Conservation (phyloP, 192 early-diverging fungal species). For the Backusella mclennaniae region DNA sequence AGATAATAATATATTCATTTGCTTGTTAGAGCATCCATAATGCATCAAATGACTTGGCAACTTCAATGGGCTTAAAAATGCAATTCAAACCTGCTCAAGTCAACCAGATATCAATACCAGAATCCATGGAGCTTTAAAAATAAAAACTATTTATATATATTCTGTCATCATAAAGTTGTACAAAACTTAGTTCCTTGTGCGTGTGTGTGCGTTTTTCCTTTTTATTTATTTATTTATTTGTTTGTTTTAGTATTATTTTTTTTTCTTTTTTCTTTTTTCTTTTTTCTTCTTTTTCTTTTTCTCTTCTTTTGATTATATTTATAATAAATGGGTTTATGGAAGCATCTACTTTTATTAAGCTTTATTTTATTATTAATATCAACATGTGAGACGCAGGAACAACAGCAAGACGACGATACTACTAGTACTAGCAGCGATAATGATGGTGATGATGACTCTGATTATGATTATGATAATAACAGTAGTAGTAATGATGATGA, state of each 20-base stretch:
- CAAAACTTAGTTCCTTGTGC: background rate
- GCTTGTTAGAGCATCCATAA: background rate
- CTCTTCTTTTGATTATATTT: background rate
- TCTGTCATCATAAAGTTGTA: background rate
- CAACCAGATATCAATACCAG: background rate
- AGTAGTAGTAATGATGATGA: background rate
- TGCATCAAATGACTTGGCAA: background rate
- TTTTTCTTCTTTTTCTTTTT: background rate
- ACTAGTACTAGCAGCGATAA: background rate
- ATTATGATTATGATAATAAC: background rate
- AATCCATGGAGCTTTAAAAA: background rate
- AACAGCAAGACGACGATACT: background rate
- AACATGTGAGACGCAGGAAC: background rate
- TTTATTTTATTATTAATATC: conserved; percentile 6
- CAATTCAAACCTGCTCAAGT: background rate
- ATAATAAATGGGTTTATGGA: background rate
- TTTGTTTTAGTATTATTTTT: background rate
- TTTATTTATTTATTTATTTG: background rate
- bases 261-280: background rate
- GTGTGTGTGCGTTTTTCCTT: background rate
- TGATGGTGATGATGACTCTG: background rate
- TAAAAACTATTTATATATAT: background rate
- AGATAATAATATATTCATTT: background rate
- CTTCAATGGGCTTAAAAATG: background rate
- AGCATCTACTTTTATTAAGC: background rate